Percentiles rank a stretch among this genome's conserved stretches.
These are phyloP conservation scores for Camellia oleifera DNA, from an alignment of 179 eudicot genomes.

Conservation along the genomic window DNA sequence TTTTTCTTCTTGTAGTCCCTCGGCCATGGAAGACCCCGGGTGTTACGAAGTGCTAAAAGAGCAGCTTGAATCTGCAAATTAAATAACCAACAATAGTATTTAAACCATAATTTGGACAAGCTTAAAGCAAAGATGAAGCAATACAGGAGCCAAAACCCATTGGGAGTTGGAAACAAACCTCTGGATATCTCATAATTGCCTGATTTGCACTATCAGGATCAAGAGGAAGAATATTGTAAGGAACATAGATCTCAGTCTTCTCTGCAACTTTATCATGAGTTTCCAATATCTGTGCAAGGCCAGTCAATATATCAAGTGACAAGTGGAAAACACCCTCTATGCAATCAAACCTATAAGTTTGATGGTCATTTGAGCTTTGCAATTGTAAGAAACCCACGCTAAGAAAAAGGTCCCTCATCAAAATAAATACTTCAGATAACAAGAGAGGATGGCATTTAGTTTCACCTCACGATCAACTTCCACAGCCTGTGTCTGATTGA, in stretches of 20 bases:
- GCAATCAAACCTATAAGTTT: neutral
- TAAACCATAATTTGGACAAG: constrained; percentile 1
- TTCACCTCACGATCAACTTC: constrained; percentile 95
- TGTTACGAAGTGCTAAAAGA: constrained; percentile 84
- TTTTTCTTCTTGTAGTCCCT: constrained; percentile 90
- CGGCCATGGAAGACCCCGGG: constrained; percentile 99
- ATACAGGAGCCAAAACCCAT: neutral
- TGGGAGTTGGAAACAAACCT: constrained; percentile 40
- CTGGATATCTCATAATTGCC: constrained; percentile 95
- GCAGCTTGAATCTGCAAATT: constrained; percentile 87
- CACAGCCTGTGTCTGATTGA: constrained; percentile 82
- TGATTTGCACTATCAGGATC: constrained; percentile 99
- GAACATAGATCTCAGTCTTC: constrained; percentile 84
- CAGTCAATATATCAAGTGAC: constrained; percentile 10
- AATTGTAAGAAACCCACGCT: constrained; percentile 2
- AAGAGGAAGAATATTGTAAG: constrained; percentile 95
- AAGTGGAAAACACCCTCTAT: neutral
- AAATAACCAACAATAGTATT: constrained; percentile 9
- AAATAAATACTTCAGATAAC: neutral
- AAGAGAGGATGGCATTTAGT: constrained; percentile 3
- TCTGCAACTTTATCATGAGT: constrained; percentile 96
- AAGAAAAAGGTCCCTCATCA: neutral
- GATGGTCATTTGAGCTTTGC: neutral
- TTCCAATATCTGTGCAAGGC: constrained; percentile 65
- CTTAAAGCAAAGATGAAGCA: neutral